A percentile compares a stretch with the other conserved stretches of the same genome.
Evolutionary conservation across 192 early-diverging fungal species (phyloP).

Genomic region (Chytriomyces sp.): DNA sequence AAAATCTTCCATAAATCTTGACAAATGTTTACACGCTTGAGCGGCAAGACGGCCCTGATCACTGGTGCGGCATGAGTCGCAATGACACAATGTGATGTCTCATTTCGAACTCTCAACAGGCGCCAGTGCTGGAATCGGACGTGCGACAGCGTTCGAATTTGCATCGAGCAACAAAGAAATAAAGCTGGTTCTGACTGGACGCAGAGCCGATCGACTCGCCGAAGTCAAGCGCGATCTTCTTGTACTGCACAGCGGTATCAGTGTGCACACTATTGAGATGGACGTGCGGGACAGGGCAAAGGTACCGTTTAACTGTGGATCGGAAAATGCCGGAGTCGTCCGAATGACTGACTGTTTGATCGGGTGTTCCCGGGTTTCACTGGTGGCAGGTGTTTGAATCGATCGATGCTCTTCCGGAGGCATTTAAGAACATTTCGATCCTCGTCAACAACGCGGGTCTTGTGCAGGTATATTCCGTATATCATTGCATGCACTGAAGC

Average conservation of each 20-base stretch:
- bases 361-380: neutral
- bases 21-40: slow-evolving; percentile 30
- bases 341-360: neutral
- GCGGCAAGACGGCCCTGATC: slow-evolving; percentile 45
- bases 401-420: slow-evolving; percentile 54
- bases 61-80: slow-evolving; percentile 21
- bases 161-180: slow-evolving; percentile 57
- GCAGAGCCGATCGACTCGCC: slow-evolving; percentile 63
- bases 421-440: slow-evolving; percentile 72
- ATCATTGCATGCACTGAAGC: neutral
- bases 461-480: neutral
- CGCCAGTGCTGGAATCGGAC: slow-evolving; percentile 74
- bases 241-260: slow-evolving; percentile 52
- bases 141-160: slow-evolving; percentile 72
- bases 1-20: neutral
- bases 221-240: slow-evolving; percentile 58
- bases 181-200: slow-evolving; percentile 61
- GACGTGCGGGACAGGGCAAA: slow-evolving; percentile 71
- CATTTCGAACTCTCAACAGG: too few relatives aligned
- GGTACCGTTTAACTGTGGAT: slow-evolving; percentile 15
- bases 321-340: neutral
- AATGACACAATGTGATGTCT: neutral
- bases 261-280: slow-evolving; percentile 66
- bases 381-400: slow-evolving; percentile 29
- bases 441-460: slow-evolving; percentile 88